A percentile compares a stretch with the other conserved stretches of the same genome.
phyloP scores from a whole-genome alignment of 176 grass and related monocot species.

The Avena sativa region DNA sequence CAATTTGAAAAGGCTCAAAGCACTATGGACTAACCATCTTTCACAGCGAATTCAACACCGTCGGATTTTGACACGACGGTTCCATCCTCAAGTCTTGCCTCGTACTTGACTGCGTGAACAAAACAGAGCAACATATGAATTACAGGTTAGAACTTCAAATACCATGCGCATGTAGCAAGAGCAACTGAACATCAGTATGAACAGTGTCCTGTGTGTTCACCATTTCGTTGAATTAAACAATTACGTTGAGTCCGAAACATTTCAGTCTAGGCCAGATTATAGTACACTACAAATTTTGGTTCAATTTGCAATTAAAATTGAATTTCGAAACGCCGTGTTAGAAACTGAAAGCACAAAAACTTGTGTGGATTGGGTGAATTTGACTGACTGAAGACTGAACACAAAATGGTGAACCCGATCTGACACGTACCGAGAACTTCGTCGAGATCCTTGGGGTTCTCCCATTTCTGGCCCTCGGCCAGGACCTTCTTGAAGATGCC shows the following conservation, averaged over 20 bases:
- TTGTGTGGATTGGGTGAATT: too few species aligned
- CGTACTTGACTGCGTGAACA: constrained; percentile 50
- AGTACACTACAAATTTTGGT: neutral
- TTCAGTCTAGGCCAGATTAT: neutral
- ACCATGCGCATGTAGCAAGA: too few species aligned
- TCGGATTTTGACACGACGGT: constrained; percentile 72
- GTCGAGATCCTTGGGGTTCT: constrained; percentile 85
- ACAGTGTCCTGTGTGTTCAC: neutral
- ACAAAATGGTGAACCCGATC: neutral
- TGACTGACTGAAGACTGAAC: neutral
- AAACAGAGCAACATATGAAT: neutral
- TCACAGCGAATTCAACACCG: constrained; percentile 80
- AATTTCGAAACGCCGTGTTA: neutral
- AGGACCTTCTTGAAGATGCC: constrained; percentile 82
- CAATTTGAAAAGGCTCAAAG: neutral
- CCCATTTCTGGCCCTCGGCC: constrained; percentile 82
- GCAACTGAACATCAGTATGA: too few species aligned
- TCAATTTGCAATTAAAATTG: neutral
- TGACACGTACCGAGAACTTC: constrained; percentile 69
- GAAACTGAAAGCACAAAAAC: too few species aligned
- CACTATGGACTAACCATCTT: constrained; percentile 63
- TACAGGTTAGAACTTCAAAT: too few species aligned
- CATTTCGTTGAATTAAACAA: neutral
- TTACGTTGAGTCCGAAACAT: neutral
- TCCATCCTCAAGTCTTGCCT: constrained; percentile 75